Evolutionary conservation across 2,329 filamentous ascomycete genomes (phyloP).

Genomic region (Endocalyx cinctus): DNA sequence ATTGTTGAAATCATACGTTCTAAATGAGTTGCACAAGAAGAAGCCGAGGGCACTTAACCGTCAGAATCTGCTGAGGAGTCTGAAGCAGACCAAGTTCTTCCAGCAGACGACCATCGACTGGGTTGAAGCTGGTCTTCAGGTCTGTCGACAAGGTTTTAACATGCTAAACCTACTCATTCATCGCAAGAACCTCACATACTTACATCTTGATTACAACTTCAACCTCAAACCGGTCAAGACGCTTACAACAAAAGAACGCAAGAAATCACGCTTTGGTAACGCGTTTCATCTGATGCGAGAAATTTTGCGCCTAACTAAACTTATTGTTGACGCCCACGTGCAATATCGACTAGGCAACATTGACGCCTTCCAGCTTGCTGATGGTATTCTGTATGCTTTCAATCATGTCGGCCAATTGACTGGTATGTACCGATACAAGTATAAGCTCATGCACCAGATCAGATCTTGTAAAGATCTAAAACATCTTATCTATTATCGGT

Average conservation of each 20-base stretch:
- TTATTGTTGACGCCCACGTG: conserved; percentile 97
- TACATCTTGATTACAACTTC: conserved; percentile 99
- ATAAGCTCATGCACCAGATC: conserved; percentile 99
- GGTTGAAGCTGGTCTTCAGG: conserved; percentile 97
- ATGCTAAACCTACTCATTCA: conserved; percentile 98
- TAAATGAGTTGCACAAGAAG: conserved; percentile 96
- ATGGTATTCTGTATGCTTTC: conserved; percentile 98
- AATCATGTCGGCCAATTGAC: conserved; percentile 98
- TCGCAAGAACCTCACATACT: conserved; percentile 95
- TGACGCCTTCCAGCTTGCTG: conserved; percentile 95
- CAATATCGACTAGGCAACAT: conserved; percentile 97
- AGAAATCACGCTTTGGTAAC: conserved; percentile 98
- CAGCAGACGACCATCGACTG: conserved; percentile 99
- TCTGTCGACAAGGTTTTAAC: conserved; percentile 97
- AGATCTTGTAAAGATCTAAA: conserved; percentile 98
- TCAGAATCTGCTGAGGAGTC: conserved; percentile 80
- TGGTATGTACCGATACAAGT: conserved; percentile 99
- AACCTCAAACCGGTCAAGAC: conserved; percentile 99
- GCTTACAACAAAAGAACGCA: conserved; percentile 95
- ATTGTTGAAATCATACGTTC: conserved; percentile 87
- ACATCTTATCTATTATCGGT: conserved; percentile 98
- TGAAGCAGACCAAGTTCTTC: conserved; percentile 98
- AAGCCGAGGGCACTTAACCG: conserved; percentile 93
- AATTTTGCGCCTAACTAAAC: conserved; percentile 89
- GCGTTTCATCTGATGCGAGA: conserved; percentile 99